phyloP scores from a whole-genome alignment of 108 stramenopile genomes.

The Conticribra guillardii region DNA sequence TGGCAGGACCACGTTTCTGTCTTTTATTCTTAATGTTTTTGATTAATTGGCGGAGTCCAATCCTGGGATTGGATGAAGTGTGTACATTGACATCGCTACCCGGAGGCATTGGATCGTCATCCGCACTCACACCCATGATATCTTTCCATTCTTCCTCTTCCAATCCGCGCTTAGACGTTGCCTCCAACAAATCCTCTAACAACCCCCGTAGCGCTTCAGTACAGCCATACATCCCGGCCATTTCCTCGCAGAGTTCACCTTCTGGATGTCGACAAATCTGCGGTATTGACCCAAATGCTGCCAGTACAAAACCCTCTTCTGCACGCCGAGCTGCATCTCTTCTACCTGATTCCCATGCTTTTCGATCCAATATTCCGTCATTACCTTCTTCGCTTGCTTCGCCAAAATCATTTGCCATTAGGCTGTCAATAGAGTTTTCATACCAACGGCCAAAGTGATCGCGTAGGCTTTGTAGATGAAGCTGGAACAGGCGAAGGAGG shows the following conservation, averaged over 20 bases:
- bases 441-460: constrained; percentile 50
- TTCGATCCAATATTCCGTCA: neutral
- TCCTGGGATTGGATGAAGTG: constrained; percentile 14
- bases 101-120: constrained; percentile 20
- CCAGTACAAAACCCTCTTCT: constrained; percentile 62
- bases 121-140: constrained; percentile 26
- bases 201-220: constrained; percentile 56
- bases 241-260: constrained; percentile 31
- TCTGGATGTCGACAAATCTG: constrained; percentile 32
- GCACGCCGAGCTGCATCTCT: constrained; percentile 47
- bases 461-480: constrained; percentile 46
- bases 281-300: constrained; percentile 69
- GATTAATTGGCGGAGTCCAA: constrained; percentile 44
- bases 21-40: constrained; percentile 35
- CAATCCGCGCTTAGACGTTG: constrained; percentile 49
- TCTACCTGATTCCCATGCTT: constrained; percentile 25
- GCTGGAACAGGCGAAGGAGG: constrained; percentile 39
- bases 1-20: constrained; percentile 40
- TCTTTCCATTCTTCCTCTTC: constrained; percentile 54
- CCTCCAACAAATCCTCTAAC: constrained; percentile 76
- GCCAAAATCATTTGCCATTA: constrained; percentile 23
- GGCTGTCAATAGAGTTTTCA: constrained; percentile 41
- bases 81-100: neutral
- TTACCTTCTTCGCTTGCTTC: constrained; percentile 1
- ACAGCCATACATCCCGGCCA: constrained; percentile 50